Evolutionary conservation across 2,329 filamentous ascomycete species (phyloP).

Genomic region (Aspergillus uvarum): DNA sequence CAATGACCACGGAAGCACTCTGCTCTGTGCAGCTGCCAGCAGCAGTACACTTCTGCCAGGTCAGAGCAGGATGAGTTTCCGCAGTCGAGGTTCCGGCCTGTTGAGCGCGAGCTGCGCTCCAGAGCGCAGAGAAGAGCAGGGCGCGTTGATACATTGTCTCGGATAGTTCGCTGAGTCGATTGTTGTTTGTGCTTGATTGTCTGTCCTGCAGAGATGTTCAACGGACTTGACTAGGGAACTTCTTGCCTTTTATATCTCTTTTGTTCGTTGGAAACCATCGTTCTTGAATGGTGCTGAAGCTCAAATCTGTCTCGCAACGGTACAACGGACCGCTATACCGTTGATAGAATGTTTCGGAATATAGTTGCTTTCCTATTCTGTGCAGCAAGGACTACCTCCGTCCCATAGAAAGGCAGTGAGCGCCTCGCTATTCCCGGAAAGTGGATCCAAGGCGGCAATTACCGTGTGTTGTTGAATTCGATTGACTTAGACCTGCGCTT

Average conservation of each 20-base stretch:
- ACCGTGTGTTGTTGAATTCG: not conserved
- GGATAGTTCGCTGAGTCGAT: not conserved
- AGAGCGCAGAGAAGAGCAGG: slow-evolving; percentile 31
- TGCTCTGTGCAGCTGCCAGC: slow-evolving; percentile 55
- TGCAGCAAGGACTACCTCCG: not conserved
- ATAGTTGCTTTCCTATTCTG: slow-evolving; percentile 2
- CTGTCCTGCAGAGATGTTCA: slow-evolving; percentile 31
- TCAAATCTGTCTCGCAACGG: slow-evolving; percentile 9
- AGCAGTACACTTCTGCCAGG: slow-evolving; percentile 54
- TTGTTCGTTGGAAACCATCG: too few relatives aligned
- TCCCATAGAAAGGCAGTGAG: not conserved
- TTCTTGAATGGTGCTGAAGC: slow-evolving; percentile 4
- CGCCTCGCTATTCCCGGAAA: not conserved
- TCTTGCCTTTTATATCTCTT: slow-evolving; percentile 23
- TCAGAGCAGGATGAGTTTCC: slow-evolving; percentile 52
- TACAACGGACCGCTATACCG: slow-evolving; percentile 17
- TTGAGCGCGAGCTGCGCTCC: slow-evolving; percentile 29
- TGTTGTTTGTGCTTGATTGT: slow-evolving; percentile 14
- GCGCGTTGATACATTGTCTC: slow-evolving; percentile 31
- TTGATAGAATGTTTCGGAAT: slow-evolving; percentile 19
- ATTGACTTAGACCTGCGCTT: not conserved
- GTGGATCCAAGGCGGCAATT: not conserved
- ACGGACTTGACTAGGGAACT: slow-evolving; percentile 4
- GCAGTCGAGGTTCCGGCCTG: slow-evolving; percentile 31
- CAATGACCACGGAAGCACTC: slow-evolving; percentile 54